Evolutionary conservation across 2,329 filamentous ascomycete genomes (phyloP).

Genomic region (Rhinocladiella similis): DNA sequence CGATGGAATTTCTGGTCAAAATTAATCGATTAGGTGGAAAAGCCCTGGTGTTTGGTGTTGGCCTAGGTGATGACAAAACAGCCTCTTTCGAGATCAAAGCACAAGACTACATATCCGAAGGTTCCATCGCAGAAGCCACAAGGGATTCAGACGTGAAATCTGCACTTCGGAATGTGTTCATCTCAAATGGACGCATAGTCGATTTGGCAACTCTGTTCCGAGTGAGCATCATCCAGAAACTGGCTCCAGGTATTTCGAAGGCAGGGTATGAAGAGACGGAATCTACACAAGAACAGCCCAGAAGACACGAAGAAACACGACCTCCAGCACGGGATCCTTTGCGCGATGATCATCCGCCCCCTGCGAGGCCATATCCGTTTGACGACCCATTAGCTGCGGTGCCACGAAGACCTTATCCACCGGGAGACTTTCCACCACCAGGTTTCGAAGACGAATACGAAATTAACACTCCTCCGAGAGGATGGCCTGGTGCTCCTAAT

Average conservation of each 20-base stretch:
- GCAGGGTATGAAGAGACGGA: conserved; percentile 70
- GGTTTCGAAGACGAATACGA: conserved; percentile 94
- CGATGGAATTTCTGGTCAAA: conserved; percentile 80
- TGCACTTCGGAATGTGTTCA: conserved; percentile 63
- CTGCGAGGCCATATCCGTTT: conserved; percentile 68
- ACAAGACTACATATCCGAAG: conserved; percentile 72
- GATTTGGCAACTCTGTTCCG: conserved; percentile 74
- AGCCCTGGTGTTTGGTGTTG: conserved; percentile 79
- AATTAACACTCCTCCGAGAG: conserved; percentile 66
- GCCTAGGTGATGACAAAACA: conserved; percentile 77
- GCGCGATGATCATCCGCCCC: conserved; percentile 56
- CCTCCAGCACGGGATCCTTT: conserved; percentile 47
- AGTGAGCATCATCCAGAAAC: conserved; percentile 76
- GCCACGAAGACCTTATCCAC: conserved; percentile 64
- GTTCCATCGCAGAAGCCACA: conserved; percentile 55
- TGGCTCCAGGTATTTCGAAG: conserved; percentile 74
- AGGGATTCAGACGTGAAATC: conserved; percentile 30
- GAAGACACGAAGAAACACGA: conserved; percentile 44
- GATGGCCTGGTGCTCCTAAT: conserved; percentile 39
- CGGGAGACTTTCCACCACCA: conserved; percentile 77
- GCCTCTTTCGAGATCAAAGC: conserved; percentile 72
- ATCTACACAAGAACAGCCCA: conserved; percentile 35
- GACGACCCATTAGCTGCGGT: conserved; percentile 63
- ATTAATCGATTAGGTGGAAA: conserved; percentile 79
- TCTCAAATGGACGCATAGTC: conserved; percentile 67